These are phyloP conservation scores for Corymbia maculata DNA, from an alignment of 345 rosid species.

Conservation along the genomic window DNA sequence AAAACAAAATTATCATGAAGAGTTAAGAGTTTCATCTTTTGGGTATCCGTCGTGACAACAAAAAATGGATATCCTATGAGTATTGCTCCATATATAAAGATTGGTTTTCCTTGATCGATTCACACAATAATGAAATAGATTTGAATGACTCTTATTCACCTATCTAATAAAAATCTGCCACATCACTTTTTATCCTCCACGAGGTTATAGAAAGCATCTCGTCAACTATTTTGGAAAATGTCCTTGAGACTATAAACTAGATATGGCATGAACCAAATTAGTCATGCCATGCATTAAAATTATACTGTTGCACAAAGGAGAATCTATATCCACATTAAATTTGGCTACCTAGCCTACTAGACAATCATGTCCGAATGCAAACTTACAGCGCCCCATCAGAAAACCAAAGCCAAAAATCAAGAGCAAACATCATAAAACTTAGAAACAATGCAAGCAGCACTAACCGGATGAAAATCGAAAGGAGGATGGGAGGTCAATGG, in stretches of 20 bases:
- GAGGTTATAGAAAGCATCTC: not conserved
- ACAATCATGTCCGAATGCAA: not conserved
- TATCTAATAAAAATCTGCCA: not conserved
- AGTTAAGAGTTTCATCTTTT: not conserved
- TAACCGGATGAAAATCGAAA: conserved; percentile 70
- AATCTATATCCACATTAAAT: not conserved
- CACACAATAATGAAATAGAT: not conserved
- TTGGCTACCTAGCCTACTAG: not conserved
- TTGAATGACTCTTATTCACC: not conserved
- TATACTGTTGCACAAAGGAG: not conserved
- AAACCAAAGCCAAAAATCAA: not conserved
- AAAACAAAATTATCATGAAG: not conserved
- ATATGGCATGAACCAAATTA: not conserved
- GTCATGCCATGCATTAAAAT: not conserved
- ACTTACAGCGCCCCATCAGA: not conserved
- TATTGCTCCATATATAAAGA: not conserved
- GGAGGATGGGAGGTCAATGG: conserved; percentile 25
- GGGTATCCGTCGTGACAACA: not conserved
- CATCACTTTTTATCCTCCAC: not conserved
- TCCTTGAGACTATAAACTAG: not conserved
- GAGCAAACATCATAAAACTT: not conserved
- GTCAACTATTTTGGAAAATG: not conserved
- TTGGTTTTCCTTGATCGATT: not conserved
- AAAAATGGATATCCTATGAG: not conserved
- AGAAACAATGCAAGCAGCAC: not conserved